Evolutionary conservation across 1,284 basidiomycete genomes (phyloP).

Genomic region (Tetrapyrgos nigripes): DNA sequence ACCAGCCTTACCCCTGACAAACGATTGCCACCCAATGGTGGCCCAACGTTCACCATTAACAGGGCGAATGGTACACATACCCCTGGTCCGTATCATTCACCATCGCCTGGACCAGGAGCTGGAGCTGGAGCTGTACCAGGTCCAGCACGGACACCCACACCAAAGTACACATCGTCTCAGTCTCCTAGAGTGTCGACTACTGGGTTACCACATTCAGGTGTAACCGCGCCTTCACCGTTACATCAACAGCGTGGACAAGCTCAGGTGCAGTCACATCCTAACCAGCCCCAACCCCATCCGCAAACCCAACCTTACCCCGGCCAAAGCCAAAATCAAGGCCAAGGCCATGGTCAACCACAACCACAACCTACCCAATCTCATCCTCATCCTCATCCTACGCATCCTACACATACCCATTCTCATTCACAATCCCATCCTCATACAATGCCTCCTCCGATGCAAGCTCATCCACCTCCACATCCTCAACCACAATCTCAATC

Average conservation of each 20-base stretch:
- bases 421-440: constrained; percentile 17
- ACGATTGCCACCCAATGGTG: background rate
- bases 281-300: constrained; percentile 8
- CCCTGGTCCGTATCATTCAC: constrained; percentile 13
- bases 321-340: constrained; percentile 8
- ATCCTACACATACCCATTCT: constrained; percentile 14
- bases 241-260: background rate
- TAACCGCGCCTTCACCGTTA: background rate
- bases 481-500: background rate
- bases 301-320: constrained; percentile 3
- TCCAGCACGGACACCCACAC: constrained; percentile 8
- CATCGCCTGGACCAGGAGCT: background rate
- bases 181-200: constrained; percentile 9
- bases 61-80: constrained; percentile 7
- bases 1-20: constrained; percentile 11
- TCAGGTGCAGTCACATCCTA: constrained; percentile 20
- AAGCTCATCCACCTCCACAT: constrained; percentile 27
- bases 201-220: too few relatives aligned
- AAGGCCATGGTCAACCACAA: background rate
- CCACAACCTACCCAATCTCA: constrained; percentile 2
- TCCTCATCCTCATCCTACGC: constrained; percentile 20
- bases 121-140: too few relatives aligned
- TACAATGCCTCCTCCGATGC: constrained; percentile 29
- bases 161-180: constrained; percentile 5
- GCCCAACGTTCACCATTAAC: constrained; percentile 2